Evolutionary conservation across 768 basidiomycete genomes (phyloP), one percentile per base, ranked within the genome.

Genomic region (Boletus rubescentipes): DNA sequence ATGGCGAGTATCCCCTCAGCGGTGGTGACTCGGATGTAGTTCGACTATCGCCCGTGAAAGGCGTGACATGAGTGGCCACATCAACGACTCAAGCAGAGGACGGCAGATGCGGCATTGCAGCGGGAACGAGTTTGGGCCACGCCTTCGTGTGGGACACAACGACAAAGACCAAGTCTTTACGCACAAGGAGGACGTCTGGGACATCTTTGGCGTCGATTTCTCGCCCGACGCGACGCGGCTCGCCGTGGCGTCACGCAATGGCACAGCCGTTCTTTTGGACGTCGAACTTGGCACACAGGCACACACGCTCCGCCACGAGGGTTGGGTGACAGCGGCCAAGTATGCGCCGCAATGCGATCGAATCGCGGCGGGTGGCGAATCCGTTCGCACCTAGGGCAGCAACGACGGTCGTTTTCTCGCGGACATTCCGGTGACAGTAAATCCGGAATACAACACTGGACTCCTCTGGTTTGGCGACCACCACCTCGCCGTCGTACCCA

Each of bases 391-490:
- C 38, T 50, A 20, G 21, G 47, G 53, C 32, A 34, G 50, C 53
- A 12, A 15, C 15, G 12, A 49, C 29, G 42, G 51, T 3, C 8
- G 26, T 11, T n/a, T 53, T 30, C 48, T 61, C 4, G 9, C 37
- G 3, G 30, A 43, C 3, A 37, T 58, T 12, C 4, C 5, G 9
- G 29, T 34, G 2, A 0, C 4, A 4, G 53, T 54, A 2, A 11
- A n/a, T 26, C 38, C 31, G 1, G 6, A 0, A 1, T 35, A 9
- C 46, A 60, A 60, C 37, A 9, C 14, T 1, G 44, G 53, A 23
- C 49, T 62, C 7, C 14, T 50, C 10, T 58, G 59, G 59, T 46
- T 15, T 26, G 26, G 6, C 7, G 12, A 23, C 39, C 4, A 41
- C 8, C 43, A 54, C 9, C 32, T 59, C 18, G 21, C 54, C 9